Evolutionary conservation across 2,329 filamentous ascomycete genomes (phyloP).

Genomic region (Zymoseptoria passerinii): DNA sequence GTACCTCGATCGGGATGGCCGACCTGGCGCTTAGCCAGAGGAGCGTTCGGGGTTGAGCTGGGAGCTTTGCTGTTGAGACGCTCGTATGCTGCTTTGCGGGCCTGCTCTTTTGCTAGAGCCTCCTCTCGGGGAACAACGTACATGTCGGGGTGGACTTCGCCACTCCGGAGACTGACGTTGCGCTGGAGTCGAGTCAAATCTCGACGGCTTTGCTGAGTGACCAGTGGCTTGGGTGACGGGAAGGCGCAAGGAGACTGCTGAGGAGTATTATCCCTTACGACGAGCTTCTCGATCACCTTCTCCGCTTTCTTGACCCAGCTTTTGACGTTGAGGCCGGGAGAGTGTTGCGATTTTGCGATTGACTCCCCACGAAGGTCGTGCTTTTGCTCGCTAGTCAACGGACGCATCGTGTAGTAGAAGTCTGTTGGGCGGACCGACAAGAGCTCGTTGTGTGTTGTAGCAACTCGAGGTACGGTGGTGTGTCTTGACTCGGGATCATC

Average conservation of each 20-base stretch:
- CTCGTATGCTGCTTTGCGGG: not conserved
- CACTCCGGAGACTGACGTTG: not conserved
- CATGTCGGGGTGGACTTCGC: not conserved
- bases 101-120: not conserved
- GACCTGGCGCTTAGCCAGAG: not conserved
- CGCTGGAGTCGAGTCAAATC: not conserved
- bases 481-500: not conserved
- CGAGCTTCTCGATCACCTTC: not conserved
- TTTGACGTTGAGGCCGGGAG: not conserved
- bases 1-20: not conserved
- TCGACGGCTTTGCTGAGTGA: not conserved
- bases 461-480: not conserved
- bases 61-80: not conserved
- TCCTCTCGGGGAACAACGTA: not conserved
- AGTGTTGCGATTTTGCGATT: not conserved
- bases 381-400: constrained; percentile 2
- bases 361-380: not conserved
- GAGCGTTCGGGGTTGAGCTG: not conserved
- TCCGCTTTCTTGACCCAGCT: not conserved
- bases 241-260: not conserved
- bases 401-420: not conserved
- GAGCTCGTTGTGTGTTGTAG: not conserved
- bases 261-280: not conserved
- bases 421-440: not conserved
- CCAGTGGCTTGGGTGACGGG: not conserved